Evolutionary conservation across 768 basidiomycete genomes (phyloP), one percentile per base, ranked within the genome.

Genomic region (Suillus tomentosus): DNA sequence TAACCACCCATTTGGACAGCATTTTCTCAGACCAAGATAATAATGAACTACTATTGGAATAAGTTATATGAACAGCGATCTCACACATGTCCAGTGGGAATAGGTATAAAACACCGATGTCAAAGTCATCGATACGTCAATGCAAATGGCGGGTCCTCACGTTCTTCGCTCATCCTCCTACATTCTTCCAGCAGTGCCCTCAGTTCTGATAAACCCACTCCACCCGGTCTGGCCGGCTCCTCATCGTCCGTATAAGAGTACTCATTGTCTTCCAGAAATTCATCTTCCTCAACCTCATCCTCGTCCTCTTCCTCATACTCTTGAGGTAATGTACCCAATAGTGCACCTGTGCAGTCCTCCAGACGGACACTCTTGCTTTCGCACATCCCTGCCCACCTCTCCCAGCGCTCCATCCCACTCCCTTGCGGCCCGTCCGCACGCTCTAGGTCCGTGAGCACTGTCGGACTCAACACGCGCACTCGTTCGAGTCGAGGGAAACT

Each of bases 341-440:
- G 67, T 14, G 78, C 84, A 0, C 89, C 91, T 0, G 91, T 92
- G 69, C 91, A 92, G 72, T 93, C 91, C 74, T 93, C 90, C 58
- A 93, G 71, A 50, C 87, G 74, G 5, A 92, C 76, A 0, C 84
- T 81, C 71, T 82, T 78, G 22, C 68, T 65, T 0, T 76, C 66
- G 66, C 85, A 88, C 67, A 75, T 78, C 15, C 79, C 79, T 84
- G 86, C 89, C 91, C 91, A 92, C 55, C 81, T 77, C 67, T 87
- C 85, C 86, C 90, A 92, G 37, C 91, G 77, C 64, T 82, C 79
- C 61, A 71, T 78, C 62, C 78, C 78, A 8, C 48, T 40, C 15
- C 74, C 78, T 66, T 78, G 61, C 71, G 90, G 73, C 69, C 91
- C 75, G 78, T 84, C 58, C 68, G 82, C 75, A 19, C 77, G 74